Base-by-base conservation (phyloP, 2,329 filamentous ascomycete genomes). In the Huntiella bhutanensis region DNA sequence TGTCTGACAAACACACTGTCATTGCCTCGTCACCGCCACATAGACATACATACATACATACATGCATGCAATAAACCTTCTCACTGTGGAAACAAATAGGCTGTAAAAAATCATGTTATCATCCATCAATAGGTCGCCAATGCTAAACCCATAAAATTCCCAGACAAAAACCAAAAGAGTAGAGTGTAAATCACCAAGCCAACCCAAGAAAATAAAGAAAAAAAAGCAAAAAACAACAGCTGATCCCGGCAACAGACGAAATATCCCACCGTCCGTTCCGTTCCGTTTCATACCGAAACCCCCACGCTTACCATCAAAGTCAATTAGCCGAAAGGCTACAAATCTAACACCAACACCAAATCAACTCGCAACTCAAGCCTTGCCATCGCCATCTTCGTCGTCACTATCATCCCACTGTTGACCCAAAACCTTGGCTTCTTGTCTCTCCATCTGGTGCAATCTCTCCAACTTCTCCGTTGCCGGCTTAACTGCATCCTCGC, bases 381-480 rank as follows among this genome's bases (percentile, higher is more conserved):
- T 12, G 3, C 4, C 13, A 32, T n/a, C 10, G 11, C 32, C 10
- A 13, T 56, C 59, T 22, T 64, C 61, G 4, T 65, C 63, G 1
- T 64, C 61, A 1, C 62, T 57, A 2, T 64, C 61, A 12, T 63
- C 60, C 17, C 63, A 55, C 44, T 60, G 57, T 55, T 58, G 60
- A 46, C 57, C 59, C 4, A 75, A 58, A 6, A 71, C 72, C 2
- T 64, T 66, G 10, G 71, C 72, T 55, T 76, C 72, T 48, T 67
- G 69, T 2, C 72, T 66, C 53, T 76, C 72, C 72, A 76, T 77
- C 53, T 67, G 64, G 54, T 75, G 72, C 12, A 76, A 61, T 45
- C 66, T 69, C 48, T 71, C 64, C 43, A 22, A 22, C 13, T 59
- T 45, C 57, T 73, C 70, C 53, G 67, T 62, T 54, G 69, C 60